A percentile compares a stretch with the other conserved stretches of the same genome.
phyloP scores from a whole-genome alignment of 352 stramenopile species.

The Phytophthora quininea region DNA sequence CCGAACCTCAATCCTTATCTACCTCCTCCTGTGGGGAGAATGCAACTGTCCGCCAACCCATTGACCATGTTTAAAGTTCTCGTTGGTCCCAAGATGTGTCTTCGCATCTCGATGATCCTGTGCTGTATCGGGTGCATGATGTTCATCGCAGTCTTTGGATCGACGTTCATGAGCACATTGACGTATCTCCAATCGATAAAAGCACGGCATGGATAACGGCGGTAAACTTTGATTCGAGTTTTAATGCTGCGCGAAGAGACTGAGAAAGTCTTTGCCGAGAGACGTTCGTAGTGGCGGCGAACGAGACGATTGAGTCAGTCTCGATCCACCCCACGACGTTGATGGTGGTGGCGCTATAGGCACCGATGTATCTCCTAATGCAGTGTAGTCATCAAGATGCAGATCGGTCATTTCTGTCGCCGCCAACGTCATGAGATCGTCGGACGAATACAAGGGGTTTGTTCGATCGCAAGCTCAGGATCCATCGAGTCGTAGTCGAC shows the following conservation, averaged over 20 bases:
- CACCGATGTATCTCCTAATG: slow-evolving; percentile 19
- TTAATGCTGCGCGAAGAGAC: slow-evolving; percentile 81
- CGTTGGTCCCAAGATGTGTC: slow-evolving; percentile 63
- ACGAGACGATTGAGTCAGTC: slow-evolving; percentile 18
- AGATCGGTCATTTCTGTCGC: slow-evolving; percentile 66
- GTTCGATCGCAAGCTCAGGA: slow-evolving; percentile 66
- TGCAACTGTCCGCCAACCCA: slow-evolving; percentile 85
- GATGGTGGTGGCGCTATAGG: slow-evolving; percentile 11
- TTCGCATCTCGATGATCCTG: slow-evolving; percentile 49
- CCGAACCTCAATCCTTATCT: slow-evolving; percentile 93
- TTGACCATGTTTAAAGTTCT: slow-evolving; percentile 83
- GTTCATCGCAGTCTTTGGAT: slow-evolving; percentile 72
- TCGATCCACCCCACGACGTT: slow-evolving; percentile 12
- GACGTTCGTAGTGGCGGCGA: slow-evolving; percentile 67
- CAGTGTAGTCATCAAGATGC: slow-evolving; percentile 70
- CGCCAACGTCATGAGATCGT: slow-evolving; percentile 60
- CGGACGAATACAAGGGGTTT: slow-evolving; percentile 66
- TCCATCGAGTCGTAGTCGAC: slow-evolving; percentile 65
- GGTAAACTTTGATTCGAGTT: not conserved
- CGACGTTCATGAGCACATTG: slow-evolving; percentile 80
- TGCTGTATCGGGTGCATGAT: slow-evolving; percentile 66
- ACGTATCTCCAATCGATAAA: slow-evolving; percentile 59
- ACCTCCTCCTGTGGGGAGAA: slow-evolving; percentile 83
- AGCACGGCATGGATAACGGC: slow-evolving; percentile 1
- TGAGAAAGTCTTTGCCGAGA: slow-evolving; percentile 77